phyloP scores from a whole-genome alignment of 805 yeast genomes.

The Ogataea trehalophila region DNA sequence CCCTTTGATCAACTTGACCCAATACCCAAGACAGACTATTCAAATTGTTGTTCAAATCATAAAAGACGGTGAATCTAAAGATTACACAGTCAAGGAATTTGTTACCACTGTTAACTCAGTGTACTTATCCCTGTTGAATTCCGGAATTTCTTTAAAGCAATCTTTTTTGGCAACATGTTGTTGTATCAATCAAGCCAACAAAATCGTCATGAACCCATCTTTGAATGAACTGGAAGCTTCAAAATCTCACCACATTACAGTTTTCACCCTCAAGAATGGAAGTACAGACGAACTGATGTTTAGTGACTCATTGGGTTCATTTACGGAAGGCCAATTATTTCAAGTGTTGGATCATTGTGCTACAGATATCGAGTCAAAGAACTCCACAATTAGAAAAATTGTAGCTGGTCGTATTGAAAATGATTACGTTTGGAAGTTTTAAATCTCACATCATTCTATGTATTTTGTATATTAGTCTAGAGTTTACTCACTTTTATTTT shows the following conservation, averaged over 20 bases:
- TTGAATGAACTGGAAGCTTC: constrained; percentile 38
- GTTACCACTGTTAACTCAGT: constrained; percentile 70
- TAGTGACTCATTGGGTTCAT: constrained; percentile 69
- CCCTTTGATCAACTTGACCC: constrained; percentile 52
- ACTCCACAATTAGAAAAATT: constrained; percentile 40
- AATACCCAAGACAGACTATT: constrained; percentile 75
- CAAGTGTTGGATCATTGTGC: constrained; percentile 49
- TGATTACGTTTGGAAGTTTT: constrained; percentile 57
- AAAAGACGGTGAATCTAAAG: constrained; percentile 43
- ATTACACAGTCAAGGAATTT: constrained; percentile 43
- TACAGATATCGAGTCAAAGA: constrained; percentile 39
- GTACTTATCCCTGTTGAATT: constrained; percentile 71
- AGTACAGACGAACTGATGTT: constrained; percentile 53
- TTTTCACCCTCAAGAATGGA: constrained; percentile 49
- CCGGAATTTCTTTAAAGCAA: constrained; percentile 65
- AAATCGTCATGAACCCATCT: constrained; percentile 41
- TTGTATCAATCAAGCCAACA: constrained; percentile 16
- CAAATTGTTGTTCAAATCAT: constrained; percentile 66
- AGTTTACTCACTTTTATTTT: neutral
- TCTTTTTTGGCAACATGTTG: constrained; percentile 56
- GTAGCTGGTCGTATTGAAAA: constrained; percentile 43
- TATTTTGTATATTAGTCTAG: neutral
- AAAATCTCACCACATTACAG: constrained; percentile 61
- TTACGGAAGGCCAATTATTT: constrained; percentile 52
- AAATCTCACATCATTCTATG: neutral